phyloP scores from a whole-genome alignment of 257 asterid species.

The Scutellaria baicalensis region DNA sequence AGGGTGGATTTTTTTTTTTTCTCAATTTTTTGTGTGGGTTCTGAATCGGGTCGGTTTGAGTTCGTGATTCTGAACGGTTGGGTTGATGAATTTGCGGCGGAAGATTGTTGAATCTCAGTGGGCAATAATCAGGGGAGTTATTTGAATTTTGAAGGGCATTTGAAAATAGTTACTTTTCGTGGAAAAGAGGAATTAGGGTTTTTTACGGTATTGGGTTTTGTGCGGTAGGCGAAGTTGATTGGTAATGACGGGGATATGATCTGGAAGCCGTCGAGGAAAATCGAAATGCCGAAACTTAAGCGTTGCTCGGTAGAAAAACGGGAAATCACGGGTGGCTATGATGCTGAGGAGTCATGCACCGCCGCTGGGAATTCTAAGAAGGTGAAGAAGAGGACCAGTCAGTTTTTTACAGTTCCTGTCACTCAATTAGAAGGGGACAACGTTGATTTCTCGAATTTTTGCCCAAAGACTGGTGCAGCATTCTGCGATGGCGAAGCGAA shows the following conservation, averaged over 20 bases:
- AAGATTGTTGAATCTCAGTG: conserved; percentile 3
- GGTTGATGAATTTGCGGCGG: background rate
- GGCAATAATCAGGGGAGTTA: background rate
- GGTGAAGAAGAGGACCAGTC: conserved; percentile 15
- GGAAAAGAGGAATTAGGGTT: conserved; percentile 20
- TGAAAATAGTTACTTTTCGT: background rate
- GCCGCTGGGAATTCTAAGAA: conserved; percentile 14
- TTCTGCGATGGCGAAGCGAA: conserved; percentile 17
- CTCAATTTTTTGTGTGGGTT: background rate
- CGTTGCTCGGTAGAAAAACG: conserved; percentile 44
- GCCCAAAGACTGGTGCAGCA: conserved; percentile 22
- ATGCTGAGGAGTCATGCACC: conserved; percentile 29
- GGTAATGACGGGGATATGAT: conserved; percentile 28
- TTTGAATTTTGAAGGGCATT: conserved; percentile 17
- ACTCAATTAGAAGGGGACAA: conserved; percentile 35
- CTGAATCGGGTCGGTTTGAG: conserved; percentile 14
- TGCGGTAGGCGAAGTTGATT: conserved; percentile 7
- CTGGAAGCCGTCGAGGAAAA: conserved; percentile 18
- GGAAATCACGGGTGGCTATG: conserved; percentile 17
- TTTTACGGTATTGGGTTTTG: conserved; percentile 2
- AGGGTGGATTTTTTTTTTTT: background rate
- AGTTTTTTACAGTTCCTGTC: conserved; percentile 37
- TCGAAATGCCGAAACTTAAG: conserved; percentile 68
- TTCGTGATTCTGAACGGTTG: conserved; percentile 12
- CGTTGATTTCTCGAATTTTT: conserved; percentile 24